A percentile compares a stretch with the other conserved stretches of the same genome.
These are phyloP conservation scores for Plantago major DNA, from an alignment of 257 asterid species.

Conservation along the genomic window DNA sequence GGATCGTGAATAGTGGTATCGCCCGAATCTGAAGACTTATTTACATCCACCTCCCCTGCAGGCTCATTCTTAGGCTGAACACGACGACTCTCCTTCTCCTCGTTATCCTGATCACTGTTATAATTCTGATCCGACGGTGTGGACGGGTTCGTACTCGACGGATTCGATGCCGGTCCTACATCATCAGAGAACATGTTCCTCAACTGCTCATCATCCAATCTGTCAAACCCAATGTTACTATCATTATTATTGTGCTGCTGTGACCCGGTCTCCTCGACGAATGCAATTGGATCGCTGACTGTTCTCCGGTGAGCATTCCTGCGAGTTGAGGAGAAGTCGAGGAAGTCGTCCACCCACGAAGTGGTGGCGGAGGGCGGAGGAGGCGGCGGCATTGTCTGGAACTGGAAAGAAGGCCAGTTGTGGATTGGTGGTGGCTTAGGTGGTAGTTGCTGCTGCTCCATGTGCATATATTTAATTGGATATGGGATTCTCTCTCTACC, in stretches of 20 bases:
- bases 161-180: slow-evolving; percentile 26
- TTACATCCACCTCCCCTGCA: slow-evolving; percentile 38
- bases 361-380: slow-evolving; percentile 23
- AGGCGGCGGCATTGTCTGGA: slow-evolving; percentile 46
- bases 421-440: slow-evolving; percentile 58
- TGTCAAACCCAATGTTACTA: slow-evolving; percentile 40
- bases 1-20: slow-evolving; percentile 51
- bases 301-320: slow-evolving; percentile 71
- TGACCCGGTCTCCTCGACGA: slow-evolving; percentile 42
- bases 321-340: slow-evolving; percentile 69
- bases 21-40: slow-evolving; percentile 24
- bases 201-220: slow-evolving; percentile 77
- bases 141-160: slow-evolving; percentile 46
- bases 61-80: slow-evolving; percentile 62
- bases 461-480: slow-evolving; percentile 24
- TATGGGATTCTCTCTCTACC: background rate
- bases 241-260: slow-evolving; percentile 9
- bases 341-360: slow-evolving; percentile 81
- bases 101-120: slow-evolving; percentile 42
- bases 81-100: slow-evolving; percentile 23
- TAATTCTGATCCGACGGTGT: slow-evolving; percentile 63
- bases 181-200: slow-evolving; percentile 70
- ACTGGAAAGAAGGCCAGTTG: slow-evolving; percentile 55
- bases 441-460: slow-evolving; percentile 84
- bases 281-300: slow-evolving; percentile 74